Evolutionary conservation across 2,329 filamentous ascomycete species (phyloP), one percentile per base, ranked within the genome.

Genomic region (Pseudonectria buxi): DNA sequence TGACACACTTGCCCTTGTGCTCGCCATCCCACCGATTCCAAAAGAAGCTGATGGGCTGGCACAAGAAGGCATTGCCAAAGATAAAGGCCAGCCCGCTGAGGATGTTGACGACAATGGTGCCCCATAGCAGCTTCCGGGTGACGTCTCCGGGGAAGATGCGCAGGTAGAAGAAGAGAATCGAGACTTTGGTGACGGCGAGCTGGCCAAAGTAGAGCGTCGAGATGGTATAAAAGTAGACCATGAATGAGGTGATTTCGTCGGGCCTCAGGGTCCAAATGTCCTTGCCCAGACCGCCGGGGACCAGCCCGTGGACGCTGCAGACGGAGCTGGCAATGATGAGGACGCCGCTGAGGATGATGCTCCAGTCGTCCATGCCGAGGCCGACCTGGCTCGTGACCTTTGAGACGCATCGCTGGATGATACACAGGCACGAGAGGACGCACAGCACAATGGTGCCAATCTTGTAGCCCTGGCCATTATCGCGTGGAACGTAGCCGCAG

Each of bases 1-100:
- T 53, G 32, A 67, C 47, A 37, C 69, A 72, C 4, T 33, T 50
- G 2, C 68, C 68, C 1, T 46, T 25, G 4, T 61, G 56, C 14
- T 62, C 51, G 0, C 59, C 60, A 10, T 65, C 61, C 64, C 66
- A 70, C 7, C 51, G 50, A 1, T 41, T 50, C 67, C 67, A 71
- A 37, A 60, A 62, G 26, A 55, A 64, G 4, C 39, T 41, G 1
- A 69, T 49, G 0, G 67, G 66, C 2, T 47, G 52, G 33, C 65
- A 68, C 24, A 67, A 57, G 6, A 65, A 59, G 2, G 62, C 50
- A 4, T 46, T 52, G 3, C 51, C 43, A 2, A 65, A 32, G 2
- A 55, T 36, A 28, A 65, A 68, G 0, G 49, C 35, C 1, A 57
- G 16, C 1, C 57, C 58, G 12, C 49, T 57, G 2, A 53, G 24